Conservation (phyloP, 345 rosid species). For the Firmiana major region DNA sequence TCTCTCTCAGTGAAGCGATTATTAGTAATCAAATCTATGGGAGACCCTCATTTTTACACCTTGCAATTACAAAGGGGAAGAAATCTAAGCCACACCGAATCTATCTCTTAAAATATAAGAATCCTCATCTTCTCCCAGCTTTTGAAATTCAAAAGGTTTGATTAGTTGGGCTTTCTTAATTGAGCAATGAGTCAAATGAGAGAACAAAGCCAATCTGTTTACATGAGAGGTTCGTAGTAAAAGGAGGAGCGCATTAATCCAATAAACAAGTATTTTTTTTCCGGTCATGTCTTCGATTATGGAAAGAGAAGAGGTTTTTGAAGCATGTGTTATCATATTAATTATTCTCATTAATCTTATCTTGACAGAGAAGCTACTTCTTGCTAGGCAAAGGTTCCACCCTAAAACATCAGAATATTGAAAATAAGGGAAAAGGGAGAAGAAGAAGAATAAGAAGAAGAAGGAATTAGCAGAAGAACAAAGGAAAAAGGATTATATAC, state of each 20-base stretch:
- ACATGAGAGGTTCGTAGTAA: background rate
- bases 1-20: background rate
- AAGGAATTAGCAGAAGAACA: background rate
- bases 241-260: background rate
- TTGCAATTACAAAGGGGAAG: background rate
- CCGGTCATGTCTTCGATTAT: background rate
- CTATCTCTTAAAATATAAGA: background rate
- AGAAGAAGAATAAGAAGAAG: background rate
- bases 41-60: background rate
- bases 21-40: background rate
- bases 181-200: background rate
- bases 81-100: background rate
- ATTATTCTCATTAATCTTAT: background rate
- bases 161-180: background rate
- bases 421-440: background rate
- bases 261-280: background rate
- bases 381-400: background rate
- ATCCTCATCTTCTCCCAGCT: background rate
- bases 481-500: background rate
- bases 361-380: background rate
- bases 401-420: background rate
- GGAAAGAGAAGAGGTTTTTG: background rate
- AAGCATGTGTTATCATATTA: background rate
- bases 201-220: background rate
- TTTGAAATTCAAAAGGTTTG: slow-evolving; percentile 9